Base-by-base conservation (phyloP, 1,284 basidiomycete species). In the Cerrena zonata region DNA sequence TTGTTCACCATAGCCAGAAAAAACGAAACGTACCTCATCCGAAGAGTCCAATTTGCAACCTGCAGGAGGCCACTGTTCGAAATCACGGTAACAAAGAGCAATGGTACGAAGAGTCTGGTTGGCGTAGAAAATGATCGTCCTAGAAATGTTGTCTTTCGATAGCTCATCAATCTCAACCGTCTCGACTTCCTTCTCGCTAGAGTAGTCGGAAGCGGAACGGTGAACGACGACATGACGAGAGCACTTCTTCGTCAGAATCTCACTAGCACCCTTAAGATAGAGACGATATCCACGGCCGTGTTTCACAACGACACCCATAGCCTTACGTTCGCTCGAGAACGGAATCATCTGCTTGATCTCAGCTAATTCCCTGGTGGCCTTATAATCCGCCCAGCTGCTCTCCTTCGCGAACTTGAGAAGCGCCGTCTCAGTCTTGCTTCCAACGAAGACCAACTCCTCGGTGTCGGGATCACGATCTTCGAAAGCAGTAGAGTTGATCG, bases 351-450 rank as follows among this genome's bases (percentile, higher is more conserved):
- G 92, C 3, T 93, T 73, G 41, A 94, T 69, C 19, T 82, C 67
- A 24, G 88, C 86, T 3, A 63, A 59, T 12, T 89, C 84, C 39
- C 94, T 79, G 10, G 79, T 80, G 47, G 75, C 63, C 61, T 76
- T 80, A 74, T 91, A 95, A 60, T 87, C 73, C 5, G 73, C 71
- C 94, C 95, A 99, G 5, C 78, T 74, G 44, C 91, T 81, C 47
- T 91, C 83, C 72, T 89, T 86, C n/a, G 91, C 90, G 61, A 98
- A 92, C 58, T 84, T 80, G 21, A 99, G 75, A 22, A 99, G 77
- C 1, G 95, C 95, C 0, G 89, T 93, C 74, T 99, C 95, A 5
- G 95, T 98, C 79, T 99, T 98, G 74, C 83, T 92, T 4, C 96
- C 95, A 47, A 97, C 79, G 63, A 98, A 96, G 21, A 80, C 73